These are phyloP conservation scores for Tulasnella sp. DNA, from an alignment of 768 basidiomycete genomes.

Conservation along the genomic window DNA sequence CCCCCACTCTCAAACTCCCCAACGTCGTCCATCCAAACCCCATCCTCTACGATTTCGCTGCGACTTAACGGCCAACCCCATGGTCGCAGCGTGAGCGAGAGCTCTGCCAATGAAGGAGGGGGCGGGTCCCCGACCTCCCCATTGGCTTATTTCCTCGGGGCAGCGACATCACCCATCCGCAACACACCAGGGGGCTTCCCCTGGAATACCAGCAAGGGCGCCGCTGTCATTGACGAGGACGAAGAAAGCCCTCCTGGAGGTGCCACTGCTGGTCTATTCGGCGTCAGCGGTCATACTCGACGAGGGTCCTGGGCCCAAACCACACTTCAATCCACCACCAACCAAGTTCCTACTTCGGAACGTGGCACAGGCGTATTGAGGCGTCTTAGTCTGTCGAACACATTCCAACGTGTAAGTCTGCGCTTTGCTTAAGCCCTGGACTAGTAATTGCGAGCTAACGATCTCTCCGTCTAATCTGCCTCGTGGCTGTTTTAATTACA, in stretches of 20 bases:
- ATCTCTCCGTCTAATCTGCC: background rate
- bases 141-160: constrained; percentile 23
- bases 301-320: constrained; percentile 11
- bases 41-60: constrained; percentile 7
- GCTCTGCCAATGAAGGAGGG: background rate
- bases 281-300: constrained; percentile 15
- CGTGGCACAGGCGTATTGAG: constrained; percentile 23
- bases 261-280: constrained; percentile 4
- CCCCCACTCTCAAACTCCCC: constrained; percentile 23
- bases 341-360: background rate
- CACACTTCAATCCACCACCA: background rate
- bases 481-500: background rate
- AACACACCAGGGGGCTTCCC: constrained; percentile 8
- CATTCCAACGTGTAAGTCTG: constrained; percentile 25
- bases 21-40: constrained; percentile 24
- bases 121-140: constrained; percentile 22
- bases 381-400: constrained; percentile 18
- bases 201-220: background rate
- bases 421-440: background rate
- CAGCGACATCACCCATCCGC: constrained; percentile 5
- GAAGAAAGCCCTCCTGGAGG: constrained; percentile 19
- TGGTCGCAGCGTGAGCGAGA: constrained; percentile 8
- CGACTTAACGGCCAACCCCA: background rate
- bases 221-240: constrained; percentile 16
- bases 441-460: constrained; percentile 9